Base-by-base conservation (phyloP, 345 rosid genomes). In the Hirschfeldia incana region DNA sequence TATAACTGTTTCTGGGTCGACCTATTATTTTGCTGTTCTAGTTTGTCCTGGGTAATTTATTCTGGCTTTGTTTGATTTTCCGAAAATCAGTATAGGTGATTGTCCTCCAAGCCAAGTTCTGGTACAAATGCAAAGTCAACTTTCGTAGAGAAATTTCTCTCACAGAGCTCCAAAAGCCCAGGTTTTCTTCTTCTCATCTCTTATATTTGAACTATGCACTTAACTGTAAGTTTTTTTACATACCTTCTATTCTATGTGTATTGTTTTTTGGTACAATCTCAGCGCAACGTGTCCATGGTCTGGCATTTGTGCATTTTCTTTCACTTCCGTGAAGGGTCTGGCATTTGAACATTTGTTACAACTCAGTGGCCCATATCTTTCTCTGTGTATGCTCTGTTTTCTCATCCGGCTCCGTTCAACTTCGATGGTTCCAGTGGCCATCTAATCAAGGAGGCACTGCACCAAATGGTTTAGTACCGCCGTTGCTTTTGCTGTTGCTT, bases 381-480 rank as follows among this genome's bases (percentile, higher is more conserved):
- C 97, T 93, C 13, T 95, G 98, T 37, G 94, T 91, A 49, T 95
- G 99, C 78, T 95, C 99, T 37, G 98, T 95, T 78, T 95, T 95
- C 84, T 89, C 98, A 66, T 91, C 99, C 2, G 99, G 99, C 37
- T 95, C 97, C 28, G 97, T 95, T 80, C 99, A 95, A 75, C 94
- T 95, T 79, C 97, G 90, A 81, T 95, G 99, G 98, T 90, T 97
- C 37, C 97, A 92, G 65, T 88, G 98, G 98, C 97, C 98, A 73
- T 87, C 94, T 61, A 85, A 85, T 88, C 98, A 87, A 81, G 88
- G 82, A 84, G 81, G 85, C 83, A 75, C 88, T 66, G 76, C 85
- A 5, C 88, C 87, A 15, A 90, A 85, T 95, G 99, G 99, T 95
- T 95, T 87, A 84, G 81, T 87, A 90, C 99, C 21, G 21, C 21